Base-by-base conservation (phyloP, 352 stramenopile species). In the Phytophthora idaei region DNA sequence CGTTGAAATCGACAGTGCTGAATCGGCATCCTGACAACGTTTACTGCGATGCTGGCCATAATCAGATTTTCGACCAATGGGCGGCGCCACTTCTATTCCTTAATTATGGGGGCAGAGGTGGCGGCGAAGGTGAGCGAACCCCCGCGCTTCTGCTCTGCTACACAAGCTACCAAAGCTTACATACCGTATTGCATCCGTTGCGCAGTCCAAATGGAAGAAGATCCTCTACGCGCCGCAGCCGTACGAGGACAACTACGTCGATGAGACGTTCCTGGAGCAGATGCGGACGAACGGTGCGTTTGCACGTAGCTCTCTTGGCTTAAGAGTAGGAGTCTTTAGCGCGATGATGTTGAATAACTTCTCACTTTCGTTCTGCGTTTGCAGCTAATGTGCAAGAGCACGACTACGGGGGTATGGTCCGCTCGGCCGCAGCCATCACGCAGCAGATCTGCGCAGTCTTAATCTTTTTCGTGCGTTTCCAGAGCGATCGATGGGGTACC, bases 231-330 rank as follows among this genome's bases (percentile, higher is more conserved):
- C 89, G 42, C 63, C 77, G 50, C 92, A 98, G 74, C 87, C 85
- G 0, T 97, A 93, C 67, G 85, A 92, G 31, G 92, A 98, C 76
- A 95, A 96, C 70, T 94, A 97, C 73, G 91, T 98, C 50, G 85
- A 93, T 57, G 74, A 85, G 52, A 91, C 83, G 28, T 98, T 98
- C 72, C 78, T 98, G 29, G 83, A 94, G 70, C 89, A 97, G 68
- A 87, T 97, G 64, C 88, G 87, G 54, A 97, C 90, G 12, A 97
- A 97, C 63, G 79, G 91, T 96, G 66, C 53, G 74, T 27, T 44
- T 7, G 12, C 10, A 17, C 21, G 21, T 21, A 21, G 21, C 21
- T 21, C 21, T 21, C 21, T n/a, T 42, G 12, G 3, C 12, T 42
- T 2, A 42, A 17, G 29, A 34, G 29, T 42, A 15, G 36, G 36